Base-by-base conservation (phyloP, 129 eudicot genomes). In the Flaveria bidentis region DNA sequence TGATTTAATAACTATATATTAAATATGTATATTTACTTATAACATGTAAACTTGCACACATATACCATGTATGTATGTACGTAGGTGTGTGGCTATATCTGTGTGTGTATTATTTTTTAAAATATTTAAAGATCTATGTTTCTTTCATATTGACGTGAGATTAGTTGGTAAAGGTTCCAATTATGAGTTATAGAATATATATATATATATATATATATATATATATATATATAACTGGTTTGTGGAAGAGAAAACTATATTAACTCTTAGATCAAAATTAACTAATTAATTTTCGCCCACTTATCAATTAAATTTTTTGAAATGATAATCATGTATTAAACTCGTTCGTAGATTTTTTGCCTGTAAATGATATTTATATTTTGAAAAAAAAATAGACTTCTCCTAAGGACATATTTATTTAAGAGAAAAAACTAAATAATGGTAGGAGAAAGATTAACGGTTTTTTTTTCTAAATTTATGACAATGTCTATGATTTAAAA, bases 61-160 rank as follows among this genome's bases (percentile, higher is more conserved):
- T 36, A 36, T 36, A 36, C 41, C 41, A 36, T 36, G 41, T 36
- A 36, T 36, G 41, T 36, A 36, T 36, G 7, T 36, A 10, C 13
- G 49, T 45, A 45, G 13, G 13, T 9, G 13, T 7, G 22, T 18
- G 14, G 20, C 10, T 55, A 10, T 18, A 13, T 3, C 36, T 13
- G 53, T 56, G 25, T 56, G 25, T 57, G 12, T 36, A 36, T 36
- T 57, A 57, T 9, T 3, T 57, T 5, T 17, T 56, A 13, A 49
- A 49, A 12, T 49, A 49, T 12, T 13, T 49, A 8, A 45, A 20
- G 8, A 0, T 18, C 22, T 22, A 22, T 57, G 64, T 57, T 17
- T 22, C 64, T 57, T 57, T 57, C 64, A 57, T 57, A 22, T 22
- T 57, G 64, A 57, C 33, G 64, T 57, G 33, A 57, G 64, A 22